Base-by-base conservation (phyloP, 169 alveolate species). In the Blepharisma undulans region DNA sequence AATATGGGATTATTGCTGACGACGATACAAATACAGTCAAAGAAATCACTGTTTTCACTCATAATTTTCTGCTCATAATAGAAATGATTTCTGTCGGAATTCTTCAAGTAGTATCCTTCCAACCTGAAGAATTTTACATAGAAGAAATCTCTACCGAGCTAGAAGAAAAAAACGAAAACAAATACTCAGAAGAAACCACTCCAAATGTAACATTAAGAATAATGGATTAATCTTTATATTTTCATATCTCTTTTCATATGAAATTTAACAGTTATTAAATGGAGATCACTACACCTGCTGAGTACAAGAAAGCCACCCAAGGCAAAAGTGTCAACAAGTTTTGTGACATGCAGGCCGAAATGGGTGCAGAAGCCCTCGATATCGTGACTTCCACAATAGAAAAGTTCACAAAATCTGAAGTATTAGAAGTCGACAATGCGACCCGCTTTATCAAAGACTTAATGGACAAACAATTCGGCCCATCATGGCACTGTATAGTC, bases 401-500 rank as follows among this genome's bases (percentile, higher is more conserved):
- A 91, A 93, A 93, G 89, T 87, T 81, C 12, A 25, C 90, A 12
- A 91, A 90, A 25, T 76, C 87, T 10, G 72, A 29, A 16, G 94
- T 91, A 33, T 76, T 93, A 25, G 86, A 89, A 60, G 36, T 91
- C n/a, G 93, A 94, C 92, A 89, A 72, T 34, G 97, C 96, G 8
- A 72, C 94, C 88, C 89, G 90, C 72, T 88, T 72, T 36, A 87
- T 94, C 59, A 96, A 96, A 91, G 98, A 96, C 16, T 71, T 85
- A 19, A 91, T 96, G 91, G 98, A 96, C 80, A 93, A 92, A 72
- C 93, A 91, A 36, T 96, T 91, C 90, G 98, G 98, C 6, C 94
- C 96, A 1, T 82, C 91, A 34, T 96, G 98, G 98, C 98, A 96
- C 90, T 93, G 96, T 72, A 84, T 93, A 8, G 87, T 96, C 25